Percentiles rank a stretch among this genome's conserved stretches.
Conservation (phyloP, 495 filamentous ascomycete genomes). For the Penicillium simplicissimum region DNA sequence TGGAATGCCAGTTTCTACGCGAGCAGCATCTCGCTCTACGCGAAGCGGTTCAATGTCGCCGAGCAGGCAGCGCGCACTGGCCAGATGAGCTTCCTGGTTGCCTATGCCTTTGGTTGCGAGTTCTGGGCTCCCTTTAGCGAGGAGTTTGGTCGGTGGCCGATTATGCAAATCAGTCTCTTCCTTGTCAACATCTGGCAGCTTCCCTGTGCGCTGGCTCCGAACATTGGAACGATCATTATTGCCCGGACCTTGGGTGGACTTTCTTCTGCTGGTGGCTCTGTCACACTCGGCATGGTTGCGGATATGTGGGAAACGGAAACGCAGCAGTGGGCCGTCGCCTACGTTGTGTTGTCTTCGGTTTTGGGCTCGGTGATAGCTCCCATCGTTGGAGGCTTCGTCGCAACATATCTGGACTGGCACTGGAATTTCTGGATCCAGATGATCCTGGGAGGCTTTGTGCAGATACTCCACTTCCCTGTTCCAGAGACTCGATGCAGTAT, state of each 20-base stretch:
- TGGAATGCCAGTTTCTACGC: conserved; percentile 77
- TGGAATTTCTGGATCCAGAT: conserved; percentile 85
- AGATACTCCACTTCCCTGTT: conserved; percentile 64
- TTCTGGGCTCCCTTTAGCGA: conserved; percentile 85
- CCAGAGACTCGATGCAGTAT: conserved; percentile 69
- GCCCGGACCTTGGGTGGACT: conserved; percentile 69
- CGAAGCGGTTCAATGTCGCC: conserved; percentile 62
- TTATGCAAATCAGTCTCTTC: conserved; percentile 67
- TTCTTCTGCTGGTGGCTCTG: conserved; percentile 74
- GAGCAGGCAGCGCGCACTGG: conserved; percentile 65
- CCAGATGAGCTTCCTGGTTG: conserved; percentile 69
- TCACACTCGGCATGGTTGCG: conserved; percentile 83
- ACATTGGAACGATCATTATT: conserved; percentile 65
- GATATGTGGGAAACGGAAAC: conserved; percentile 75
- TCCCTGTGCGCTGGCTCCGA: conserved; percentile 69
- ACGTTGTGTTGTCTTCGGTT: conserved; percentile 77
- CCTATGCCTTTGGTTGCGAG: conserved; percentile 80
- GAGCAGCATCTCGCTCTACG: conserved; percentile 63
- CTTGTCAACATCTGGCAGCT: conserved; percentile 78
- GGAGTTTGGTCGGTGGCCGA: conserved; percentile 71
- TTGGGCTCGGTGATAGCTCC: conserved; percentile 75
- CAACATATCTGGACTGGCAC: conserved; percentile 62
- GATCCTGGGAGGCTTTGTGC: conserved; percentile 68
- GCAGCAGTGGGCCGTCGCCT: conserved; percentile 68
- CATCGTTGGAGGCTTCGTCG: conserved; percentile 76